Evolutionary conservation across 1,284 basidiomycete species (phyloP).

Genomic region (Ceratobasidium sp.): DNA sequence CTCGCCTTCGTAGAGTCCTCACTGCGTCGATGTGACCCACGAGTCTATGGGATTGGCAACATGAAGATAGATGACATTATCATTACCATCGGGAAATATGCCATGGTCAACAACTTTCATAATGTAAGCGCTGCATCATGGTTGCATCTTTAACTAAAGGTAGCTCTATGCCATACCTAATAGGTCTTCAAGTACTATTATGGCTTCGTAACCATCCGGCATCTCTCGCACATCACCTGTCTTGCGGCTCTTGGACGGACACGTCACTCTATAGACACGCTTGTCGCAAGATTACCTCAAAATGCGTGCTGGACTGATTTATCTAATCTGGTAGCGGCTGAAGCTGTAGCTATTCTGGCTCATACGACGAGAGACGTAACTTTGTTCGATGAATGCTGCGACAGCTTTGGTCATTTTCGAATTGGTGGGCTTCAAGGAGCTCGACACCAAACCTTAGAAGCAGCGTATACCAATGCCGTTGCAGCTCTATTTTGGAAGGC

Average conservation of each 20-base stretch:
- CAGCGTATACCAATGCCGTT: neutral
- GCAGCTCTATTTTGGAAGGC: neutral
- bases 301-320: neutral
- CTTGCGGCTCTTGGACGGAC: neutral
- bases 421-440: no score
- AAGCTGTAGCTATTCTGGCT: neutral
- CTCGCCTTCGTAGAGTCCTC: neutral
- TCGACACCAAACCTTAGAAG: no score
- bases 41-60: no score
- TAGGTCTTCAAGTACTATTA: constrained; percentile 11
- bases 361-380: neutral
- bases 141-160: neutral
- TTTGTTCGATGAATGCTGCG: neutral
- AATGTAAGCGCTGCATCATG: neutral
- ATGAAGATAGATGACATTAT: neutral
- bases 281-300: neutral
- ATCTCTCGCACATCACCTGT: neutral
- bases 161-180: no score
- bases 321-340: neutral
- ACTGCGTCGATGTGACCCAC: neutral
- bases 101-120: neutral
- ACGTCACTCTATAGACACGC: neutral
- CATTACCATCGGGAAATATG: neutral
- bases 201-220: neutral
- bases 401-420: neutral